Conservation (phyloP, 2,329 filamentous ascomycete genomes). For the Pseudogymnoascus sp. region DNA sequence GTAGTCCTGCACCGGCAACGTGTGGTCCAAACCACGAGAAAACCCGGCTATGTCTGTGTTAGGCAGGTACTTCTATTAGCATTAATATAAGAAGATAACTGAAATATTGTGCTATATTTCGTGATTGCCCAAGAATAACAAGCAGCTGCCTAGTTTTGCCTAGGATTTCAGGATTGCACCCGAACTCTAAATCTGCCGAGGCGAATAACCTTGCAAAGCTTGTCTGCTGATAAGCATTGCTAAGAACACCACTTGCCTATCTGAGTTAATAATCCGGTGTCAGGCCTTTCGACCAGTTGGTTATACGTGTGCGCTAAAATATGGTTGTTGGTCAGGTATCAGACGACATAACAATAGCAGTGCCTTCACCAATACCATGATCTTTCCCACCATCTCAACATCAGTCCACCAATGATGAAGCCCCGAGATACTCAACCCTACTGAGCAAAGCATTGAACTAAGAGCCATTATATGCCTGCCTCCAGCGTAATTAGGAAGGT, state of each 20-base stretch:
- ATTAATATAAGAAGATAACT: background rate
- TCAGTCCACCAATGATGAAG: background rate
- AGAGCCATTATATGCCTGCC: background rate
- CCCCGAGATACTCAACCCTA: background rate
- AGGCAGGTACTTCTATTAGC: background rate
- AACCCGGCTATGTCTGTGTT: background rate
- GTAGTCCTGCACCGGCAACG: background rate
- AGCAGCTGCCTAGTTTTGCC: background rate
- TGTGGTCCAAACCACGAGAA: background rate
- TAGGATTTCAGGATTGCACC: background rate
- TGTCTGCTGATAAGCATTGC: background rate
- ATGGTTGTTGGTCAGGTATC: background rate
- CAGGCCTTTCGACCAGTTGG: background rate
- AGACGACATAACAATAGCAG: background rate
- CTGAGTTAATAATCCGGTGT: background rate
- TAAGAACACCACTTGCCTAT: background rate
- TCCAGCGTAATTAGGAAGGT: background rate
- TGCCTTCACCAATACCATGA: background rate
- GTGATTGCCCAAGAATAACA: background rate
- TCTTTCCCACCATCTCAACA: background rate
- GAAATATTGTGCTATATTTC: background rate
- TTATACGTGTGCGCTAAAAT: background rate
- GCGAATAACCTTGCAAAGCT: background rate
- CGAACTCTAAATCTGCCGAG: background rate
- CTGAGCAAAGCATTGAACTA: background rate